These are phyloP conservation scores for Pichia insulana DNA, from an alignment of 805 yeast genomes.

Conservation along the genomic window DNA sequence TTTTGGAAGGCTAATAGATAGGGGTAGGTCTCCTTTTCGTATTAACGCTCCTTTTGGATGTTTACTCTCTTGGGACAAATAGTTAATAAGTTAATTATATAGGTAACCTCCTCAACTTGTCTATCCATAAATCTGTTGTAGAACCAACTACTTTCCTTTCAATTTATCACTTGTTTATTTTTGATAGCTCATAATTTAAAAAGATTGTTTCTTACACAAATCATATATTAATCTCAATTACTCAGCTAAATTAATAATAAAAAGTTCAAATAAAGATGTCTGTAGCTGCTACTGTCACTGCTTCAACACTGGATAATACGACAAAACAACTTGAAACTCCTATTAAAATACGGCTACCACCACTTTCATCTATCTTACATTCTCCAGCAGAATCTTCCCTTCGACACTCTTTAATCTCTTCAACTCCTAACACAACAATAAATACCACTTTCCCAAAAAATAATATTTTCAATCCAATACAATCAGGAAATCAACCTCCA, in stretches of 20 bases:
- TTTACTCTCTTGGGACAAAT: not conserved
- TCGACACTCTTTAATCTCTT: not conserved
- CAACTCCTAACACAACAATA: not conserved
- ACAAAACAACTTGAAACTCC: not conserved
- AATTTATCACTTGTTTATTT: too few species aligned
- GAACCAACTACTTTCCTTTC: too few species aligned
- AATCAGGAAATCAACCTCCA: too few species aligned
- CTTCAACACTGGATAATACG: too few species aligned
- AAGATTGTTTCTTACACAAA: too few species aligned
- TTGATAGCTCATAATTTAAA: too few species aligned
- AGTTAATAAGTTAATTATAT: too few species aligned
- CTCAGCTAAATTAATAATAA: too few species aligned
- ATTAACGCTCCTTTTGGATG: not conserved
- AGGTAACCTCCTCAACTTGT: too few species aligned
- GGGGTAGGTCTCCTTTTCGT: not conserved
- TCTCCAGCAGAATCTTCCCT: slow-evolving; percentile 7
- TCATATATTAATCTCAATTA: too few species aligned
- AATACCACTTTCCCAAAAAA: not conserved
- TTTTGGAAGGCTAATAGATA: not conserved
- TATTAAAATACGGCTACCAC: slow-evolving; percentile 1
- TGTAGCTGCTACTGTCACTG: not conserved
- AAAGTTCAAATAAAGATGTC: not conserved
- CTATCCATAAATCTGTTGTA: too few species aligned
- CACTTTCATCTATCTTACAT: slow-evolving; percentile 4
- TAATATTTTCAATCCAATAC: not conserved